These are phyloP conservation scores for Aspergillus heteromorphus DNA, from an alignment of 495 filamentous ascomycete species.

Conservation along the genomic window DNA sequence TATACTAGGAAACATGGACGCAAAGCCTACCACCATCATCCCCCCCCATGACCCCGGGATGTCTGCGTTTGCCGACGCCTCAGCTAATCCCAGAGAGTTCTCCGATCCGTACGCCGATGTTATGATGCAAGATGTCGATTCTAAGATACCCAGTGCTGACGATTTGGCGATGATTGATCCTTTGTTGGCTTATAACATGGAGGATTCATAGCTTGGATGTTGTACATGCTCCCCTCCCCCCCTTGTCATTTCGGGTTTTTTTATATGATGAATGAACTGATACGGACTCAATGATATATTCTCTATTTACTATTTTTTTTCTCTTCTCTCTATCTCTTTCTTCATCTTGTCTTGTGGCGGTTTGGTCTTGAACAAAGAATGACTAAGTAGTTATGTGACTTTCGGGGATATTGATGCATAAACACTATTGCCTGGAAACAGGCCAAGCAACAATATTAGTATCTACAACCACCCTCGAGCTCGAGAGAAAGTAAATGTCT, in stretches of 20 bases:
- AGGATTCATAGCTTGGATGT: constrained; percentile 15
- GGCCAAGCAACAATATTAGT: no score
- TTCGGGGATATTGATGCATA: background rate
- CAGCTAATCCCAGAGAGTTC: background rate
- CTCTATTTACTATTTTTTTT: background rate
- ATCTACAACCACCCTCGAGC: no score
- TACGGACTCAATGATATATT: background rate
- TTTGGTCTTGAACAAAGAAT: background rate
- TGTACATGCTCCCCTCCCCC: background rate
- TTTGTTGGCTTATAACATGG: constrained; percentile 29
- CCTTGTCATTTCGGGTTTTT: background rate
- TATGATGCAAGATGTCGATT: constrained; percentile 27
- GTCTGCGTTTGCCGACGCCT: background rate
- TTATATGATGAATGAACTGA: background rate
- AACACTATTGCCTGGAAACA: no score
- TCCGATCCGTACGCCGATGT: constrained; percentile 15
- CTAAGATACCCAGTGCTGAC: constrained; percentile 29
- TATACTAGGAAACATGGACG: background rate
- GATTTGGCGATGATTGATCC: constrained; percentile 35
- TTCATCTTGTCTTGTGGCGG: background rate
- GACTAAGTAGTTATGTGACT: background rate
- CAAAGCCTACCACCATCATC: background rate
- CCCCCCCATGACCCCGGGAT: background rate
- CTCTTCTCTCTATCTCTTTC: background rate
- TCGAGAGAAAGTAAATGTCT: no score